Percentiles rank a stretch among this genome's conserved stretches.
Evolutionary conservation across 2,329 filamentous ascomycete genomes (phyloP).

Genomic region (Colletotrichum noveboracense): DNA sequence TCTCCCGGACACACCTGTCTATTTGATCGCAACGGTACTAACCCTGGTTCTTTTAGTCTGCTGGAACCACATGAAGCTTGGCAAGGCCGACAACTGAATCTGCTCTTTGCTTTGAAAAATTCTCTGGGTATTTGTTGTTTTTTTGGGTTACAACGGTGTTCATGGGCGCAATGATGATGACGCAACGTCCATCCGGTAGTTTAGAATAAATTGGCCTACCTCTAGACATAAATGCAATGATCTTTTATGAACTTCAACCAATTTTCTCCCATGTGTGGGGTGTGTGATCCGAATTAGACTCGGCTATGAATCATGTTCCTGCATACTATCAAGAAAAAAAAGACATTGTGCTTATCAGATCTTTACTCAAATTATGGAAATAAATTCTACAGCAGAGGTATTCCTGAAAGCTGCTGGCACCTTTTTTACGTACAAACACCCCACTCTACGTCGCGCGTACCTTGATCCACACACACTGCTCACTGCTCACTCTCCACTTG

Average conservation of each 20-base stretch:
- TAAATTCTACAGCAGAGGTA: background rate
- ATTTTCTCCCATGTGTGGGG: background rate
- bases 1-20: background rate
- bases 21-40: constrained; percentile 3
- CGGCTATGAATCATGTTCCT: background rate
- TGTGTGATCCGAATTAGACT: background rate
- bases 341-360: background rate
- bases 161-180: constrained; percentile 4
- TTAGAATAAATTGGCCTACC: background rate
- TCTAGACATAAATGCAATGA: background rate
- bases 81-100: background rate
- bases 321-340: background rate
- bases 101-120: background rate
- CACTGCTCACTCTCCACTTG: background rate
- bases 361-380: background rate
- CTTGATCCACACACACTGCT: background rate
- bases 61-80: constrained; percentile 59
- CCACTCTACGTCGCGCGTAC: background rate
- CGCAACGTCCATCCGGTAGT: background rate
- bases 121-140: background rate
- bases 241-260: background rate
- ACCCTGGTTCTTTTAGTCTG: constrained; percentile 48
- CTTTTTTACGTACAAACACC: background rate
- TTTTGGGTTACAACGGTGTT: constrained; percentile 4
- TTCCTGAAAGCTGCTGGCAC: background rate